These are phyloP conservation scores for Orbilia oligospora DNA, from an alignment of 2,329 filamentous ascomycete genomes.

Conservation along the genomic window DNA sequence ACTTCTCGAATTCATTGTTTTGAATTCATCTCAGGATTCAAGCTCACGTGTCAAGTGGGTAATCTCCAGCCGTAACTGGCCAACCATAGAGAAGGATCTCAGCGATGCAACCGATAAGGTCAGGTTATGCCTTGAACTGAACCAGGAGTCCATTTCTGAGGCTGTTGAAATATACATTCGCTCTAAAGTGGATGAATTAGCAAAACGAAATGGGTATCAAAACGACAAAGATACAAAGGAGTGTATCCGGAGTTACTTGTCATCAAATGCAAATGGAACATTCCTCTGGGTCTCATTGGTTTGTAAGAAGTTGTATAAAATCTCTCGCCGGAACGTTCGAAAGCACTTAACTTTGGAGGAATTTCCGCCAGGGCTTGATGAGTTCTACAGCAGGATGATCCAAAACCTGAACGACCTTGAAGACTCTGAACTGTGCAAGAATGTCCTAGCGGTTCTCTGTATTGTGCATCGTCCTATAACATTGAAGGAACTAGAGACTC, in stretches of 20 bases:
- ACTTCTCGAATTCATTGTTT: conserved; percentile 67
- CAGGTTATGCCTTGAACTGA: conserved; percentile 67
- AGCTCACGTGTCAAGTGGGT: conserved; percentile 67
- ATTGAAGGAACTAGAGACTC: neutral
- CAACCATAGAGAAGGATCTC: conserved; percentile 66
- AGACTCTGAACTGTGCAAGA: conserved; percentile 65
- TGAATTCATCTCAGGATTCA: conserved; percentile 44
- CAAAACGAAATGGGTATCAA: conserved; percentile 63
- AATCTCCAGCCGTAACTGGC: conserved; percentile 69
- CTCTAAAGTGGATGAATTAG: conserved; percentile 66
- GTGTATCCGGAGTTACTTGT: conserved; percentile 61
- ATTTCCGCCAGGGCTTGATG: conserved; percentile 66
- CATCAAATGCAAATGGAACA: conserved; percentile 66
- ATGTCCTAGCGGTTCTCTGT: conserved; percentile 65
- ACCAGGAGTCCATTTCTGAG: conserved; percentile 65
- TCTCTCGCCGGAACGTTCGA: conserved; percentile 60
- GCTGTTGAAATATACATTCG: conserved; percentile 66
- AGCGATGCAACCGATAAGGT: conserved; percentile 60
- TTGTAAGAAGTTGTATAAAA: conserved; percentile 66
- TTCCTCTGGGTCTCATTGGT: conserved; percentile 70
- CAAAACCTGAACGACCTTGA: conserved; percentile 64
- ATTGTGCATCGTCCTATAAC: neutral
- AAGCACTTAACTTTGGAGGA: conserved; percentile 59
- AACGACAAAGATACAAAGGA: conserved; percentile 52
- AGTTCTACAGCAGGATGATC: conserved; percentile 68